phyloP scores from a whole-genome alignment of 108 stramenopile species.

The Aurantiochytrium sp. region DNA sequence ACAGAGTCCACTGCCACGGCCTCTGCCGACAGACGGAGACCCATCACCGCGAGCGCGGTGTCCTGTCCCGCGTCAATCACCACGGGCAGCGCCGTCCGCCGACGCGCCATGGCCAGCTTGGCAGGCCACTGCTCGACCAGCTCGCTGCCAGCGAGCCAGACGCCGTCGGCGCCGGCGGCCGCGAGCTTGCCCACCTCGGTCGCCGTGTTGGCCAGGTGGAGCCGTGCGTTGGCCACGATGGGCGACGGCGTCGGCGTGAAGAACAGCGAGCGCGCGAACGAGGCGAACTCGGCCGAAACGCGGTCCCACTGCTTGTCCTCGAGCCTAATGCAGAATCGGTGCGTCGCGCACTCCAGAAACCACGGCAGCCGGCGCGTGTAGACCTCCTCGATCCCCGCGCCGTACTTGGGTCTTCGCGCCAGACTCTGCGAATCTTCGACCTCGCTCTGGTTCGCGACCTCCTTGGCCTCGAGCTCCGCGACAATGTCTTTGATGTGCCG shows the following conservation, averaged over 20 bases:
- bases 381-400: background rate
- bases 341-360: background rate
- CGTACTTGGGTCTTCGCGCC: slow-evolving; percentile 16
- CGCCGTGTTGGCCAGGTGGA: background rate
- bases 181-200: background rate
- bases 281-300: background rate
- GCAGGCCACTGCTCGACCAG: background rate
- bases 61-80: background rate
- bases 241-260: background rate
- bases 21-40: background rate
- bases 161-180: background rate
- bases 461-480: background rate
- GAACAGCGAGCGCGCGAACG: background rate
- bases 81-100: background rate
- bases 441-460: background rate
- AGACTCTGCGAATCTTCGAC: background rate
- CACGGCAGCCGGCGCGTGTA: background rate
- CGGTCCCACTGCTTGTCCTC: background rate
- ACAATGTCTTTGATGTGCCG: background rate
- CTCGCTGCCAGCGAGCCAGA: background rate
- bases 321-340: background rate
- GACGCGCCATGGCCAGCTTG: background rate
- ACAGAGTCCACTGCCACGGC: background rate
- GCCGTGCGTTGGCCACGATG: background rate
- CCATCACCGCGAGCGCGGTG: background rate